These are phyloP conservation scores for Ceratobasidium sp. DNA, from an alignment of 1,284 basidiomycete genomes.

Conservation along the genomic window DNA sequence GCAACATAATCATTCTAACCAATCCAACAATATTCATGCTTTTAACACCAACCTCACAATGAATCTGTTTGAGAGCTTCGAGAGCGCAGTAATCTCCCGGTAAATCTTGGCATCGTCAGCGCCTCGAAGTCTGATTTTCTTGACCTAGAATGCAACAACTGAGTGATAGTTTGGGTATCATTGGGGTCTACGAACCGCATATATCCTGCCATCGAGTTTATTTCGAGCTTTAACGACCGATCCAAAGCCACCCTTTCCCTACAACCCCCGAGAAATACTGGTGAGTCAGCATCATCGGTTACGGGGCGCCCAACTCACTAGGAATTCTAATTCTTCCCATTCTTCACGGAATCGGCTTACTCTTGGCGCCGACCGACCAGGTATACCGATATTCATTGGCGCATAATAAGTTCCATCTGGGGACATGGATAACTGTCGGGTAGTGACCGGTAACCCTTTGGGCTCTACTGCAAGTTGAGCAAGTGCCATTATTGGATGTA, in stretches of 20 bases:
- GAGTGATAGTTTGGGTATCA: not conserved
- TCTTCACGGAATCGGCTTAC: constrained; percentile 79
- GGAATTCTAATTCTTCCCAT: constrained; percentile 78
- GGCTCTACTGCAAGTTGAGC: constrained; percentile 8
- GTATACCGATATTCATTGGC: constrained; percentile 13
- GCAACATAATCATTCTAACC: too few relatives aligned
- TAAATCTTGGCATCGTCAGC: constrained; percentile 87
- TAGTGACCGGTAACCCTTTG: constrained; percentile 3
- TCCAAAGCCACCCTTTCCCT: constrained; percentile 92
- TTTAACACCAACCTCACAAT: constrained; percentile 76
- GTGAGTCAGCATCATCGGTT: not conserved
- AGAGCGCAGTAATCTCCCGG: constrained; percentile 88
- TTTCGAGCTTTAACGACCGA: constrained; percentile 93
- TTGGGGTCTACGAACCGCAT: constrained; percentile 41
- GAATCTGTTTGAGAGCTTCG: constrained; percentile 83
- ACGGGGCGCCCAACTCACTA: constrained; percentile 55
- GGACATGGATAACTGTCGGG: constrained; percentile 24
- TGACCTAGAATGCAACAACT: constrained; percentile 53
- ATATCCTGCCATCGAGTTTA: constrained; percentile 58
- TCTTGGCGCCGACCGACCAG: constrained; percentile 26
- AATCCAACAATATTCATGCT: too few relatives aligned
- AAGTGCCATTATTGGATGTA: not conserved
- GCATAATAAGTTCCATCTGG: constrained; percentile 30
- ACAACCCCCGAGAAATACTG: not conserved
- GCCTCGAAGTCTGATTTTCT: constrained; percentile 81